Percentiles rank a stretch among this genome's conserved stretches.
Conservation (phyloP, 2,329 filamentous ascomycete genomes). For the Cladobotryum mycophilum region DNA sequence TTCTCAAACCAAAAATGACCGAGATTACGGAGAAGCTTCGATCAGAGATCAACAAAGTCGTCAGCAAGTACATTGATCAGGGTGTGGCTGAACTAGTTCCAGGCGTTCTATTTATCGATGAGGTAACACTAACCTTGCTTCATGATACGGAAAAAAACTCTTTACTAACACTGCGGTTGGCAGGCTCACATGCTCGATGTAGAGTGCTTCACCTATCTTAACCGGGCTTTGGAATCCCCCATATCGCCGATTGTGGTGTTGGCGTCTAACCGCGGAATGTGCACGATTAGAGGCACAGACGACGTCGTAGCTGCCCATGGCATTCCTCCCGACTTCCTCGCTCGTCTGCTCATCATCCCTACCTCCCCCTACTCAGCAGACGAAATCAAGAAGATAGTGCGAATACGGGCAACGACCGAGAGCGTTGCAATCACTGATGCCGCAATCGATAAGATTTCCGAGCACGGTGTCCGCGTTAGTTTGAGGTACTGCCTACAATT, state of each 20-base stretch:
- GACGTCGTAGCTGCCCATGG: conserved; percentile 83
- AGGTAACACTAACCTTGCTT: conserved; percentile 52
- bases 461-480: conserved; percentile 82
- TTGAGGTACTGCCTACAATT: conserved; percentile 90
- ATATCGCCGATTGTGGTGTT: conserved; percentile 97
- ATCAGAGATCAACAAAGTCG: conserved; percentile 96
- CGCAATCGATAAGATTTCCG: conserved; percentile 79
- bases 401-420: conserved; percentile 76
- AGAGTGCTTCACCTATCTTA: conserved; percentile 98
- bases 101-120: conserved; percentile 96
- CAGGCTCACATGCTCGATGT: conserved; percentile 99
- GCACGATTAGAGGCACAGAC: conserved; percentile 81
- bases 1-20: conserved; percentile 99
- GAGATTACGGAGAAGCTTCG: conserved; percentile 98
- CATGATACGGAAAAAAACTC: conserved; percentile 2
- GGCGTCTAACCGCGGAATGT: conserved; percentile 92
- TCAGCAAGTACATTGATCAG: conserved; percentile 98
- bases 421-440: conserved; percentile 70
- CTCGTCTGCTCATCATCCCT: conserved; percentile 90
- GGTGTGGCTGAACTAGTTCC: conserved; percentile 97
- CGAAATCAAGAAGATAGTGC: conserved; percentile 90
- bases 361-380: conserved; percentile 82
- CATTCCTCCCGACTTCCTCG: conserved; percentile 87
- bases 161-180: conserved; percentile 15
- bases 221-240: conserved; percentile 89